phyloP scores from a whole-genome alignment of 2,329 filamentous ascomycete genomes.

The Epicoccum nigrum region DNA sequence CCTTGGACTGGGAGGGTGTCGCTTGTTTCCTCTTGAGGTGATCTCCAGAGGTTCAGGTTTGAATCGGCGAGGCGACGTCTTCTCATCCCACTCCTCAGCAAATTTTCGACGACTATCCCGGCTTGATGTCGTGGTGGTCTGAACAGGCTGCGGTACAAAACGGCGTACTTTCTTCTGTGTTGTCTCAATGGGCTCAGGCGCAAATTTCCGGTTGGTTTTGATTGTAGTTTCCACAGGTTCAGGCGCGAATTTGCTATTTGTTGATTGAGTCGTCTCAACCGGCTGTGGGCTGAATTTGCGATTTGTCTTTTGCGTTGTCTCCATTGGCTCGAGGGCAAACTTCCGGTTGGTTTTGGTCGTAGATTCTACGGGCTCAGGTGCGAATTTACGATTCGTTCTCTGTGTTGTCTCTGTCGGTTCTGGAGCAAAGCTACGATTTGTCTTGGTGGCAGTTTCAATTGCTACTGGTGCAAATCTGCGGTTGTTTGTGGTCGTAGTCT shows the following conservation, averaged over 20 bases:
- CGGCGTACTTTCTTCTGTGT: constrained; percentile 50
- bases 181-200: constrained; percentile 34
- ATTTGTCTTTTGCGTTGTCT: constrained; percentile 48
- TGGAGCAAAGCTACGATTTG: constrained; percentile 50
- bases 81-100: constrained; percentile 34
- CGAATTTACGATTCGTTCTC: constrained; percentile 59
- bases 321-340: constrained; percentile 33
- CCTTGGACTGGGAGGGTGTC: constrained; percentile 39
- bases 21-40: constrained; percentile 29
- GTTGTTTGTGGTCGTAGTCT: constrained; percentile 65
- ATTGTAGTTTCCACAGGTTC: constrained; percentile 45
- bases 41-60: constrained; percentile 39
- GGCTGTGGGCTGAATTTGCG: constrained; percentile 70
- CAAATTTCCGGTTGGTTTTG: constrained; percentile 41
- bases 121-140: constrained; percentile 30
- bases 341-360: constrained; percentile 33
- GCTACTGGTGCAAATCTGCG: constrained; percentile 70
- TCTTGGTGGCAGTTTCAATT: constrained; percentile 69
- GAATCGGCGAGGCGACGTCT: constrained; percentile 33
- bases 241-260: constrained; percentile 57
- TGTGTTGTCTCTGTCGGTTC: constrained; percentile 40
- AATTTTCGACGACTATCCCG: constrained; percentile 39
- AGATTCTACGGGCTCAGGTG: constrained; percentile 56
- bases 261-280: constrained; percentile 68
- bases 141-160: constrained; percentile 36